Evolutionary conservation across 2,329 filamentous ascomycete genomes (phyloP).

Genomic region (Verticillium dahliae): DNA sequence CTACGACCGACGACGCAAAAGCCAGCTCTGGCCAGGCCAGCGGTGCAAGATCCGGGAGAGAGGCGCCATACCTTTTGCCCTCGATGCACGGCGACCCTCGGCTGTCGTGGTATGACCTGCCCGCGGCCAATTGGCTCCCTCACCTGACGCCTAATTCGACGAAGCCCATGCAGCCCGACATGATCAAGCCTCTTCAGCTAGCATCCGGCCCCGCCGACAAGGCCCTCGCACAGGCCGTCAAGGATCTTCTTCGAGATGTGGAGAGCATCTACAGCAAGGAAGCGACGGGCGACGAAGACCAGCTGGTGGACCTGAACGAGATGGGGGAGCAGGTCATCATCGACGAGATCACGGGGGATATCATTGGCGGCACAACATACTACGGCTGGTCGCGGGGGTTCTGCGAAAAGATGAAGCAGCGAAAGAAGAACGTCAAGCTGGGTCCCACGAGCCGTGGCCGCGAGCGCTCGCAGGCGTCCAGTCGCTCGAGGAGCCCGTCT

Average conservation of each 20-base stretch:
- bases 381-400: slow-evolving; percentile 83
- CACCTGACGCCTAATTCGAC: slow-evolving; percentile 72
- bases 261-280: slow-evolving; percentile 59
- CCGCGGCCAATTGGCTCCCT: slow-evolving; percentile 74
- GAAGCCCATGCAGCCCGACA: slow-evolving; percentile 63
- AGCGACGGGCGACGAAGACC: slow-evolving; percentile 32
- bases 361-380: slow-evolving; percentile 65
- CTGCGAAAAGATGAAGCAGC: slow-evolving; percentile 71
- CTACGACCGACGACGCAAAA: slow-evolving; percentile 11
- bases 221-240: slow-evolving; percentile 60
- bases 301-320: slow-evolving; percentile 58
- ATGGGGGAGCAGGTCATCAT: slow-evolving; percentile 63
- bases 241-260: slow-evolving; percentile 61
- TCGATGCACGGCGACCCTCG: slow-evolving; percentile 68
- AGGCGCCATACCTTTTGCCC: slow-evolving; percentile 65
- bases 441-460: slow-evolving; percentile 17
- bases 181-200: slow-evolving; percentile 67
- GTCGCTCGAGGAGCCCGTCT: slow-evolving; percentile 20
- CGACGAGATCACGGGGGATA: slow-evolving; percentile 60
- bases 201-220: slow-evolving; percentile 61
- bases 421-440: slow-evolving; percentile 25
- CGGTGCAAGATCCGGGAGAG: slow-evolving; percentile 37
- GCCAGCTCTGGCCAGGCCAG: slow-evolving; percentile 12
- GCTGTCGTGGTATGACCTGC: slow-evolving; percentile 73
- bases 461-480: slow-evolving; percentile 25